Conservation (phyloP, 1,139 yeast genomes). For the Kodamaea sp. region DNA sequence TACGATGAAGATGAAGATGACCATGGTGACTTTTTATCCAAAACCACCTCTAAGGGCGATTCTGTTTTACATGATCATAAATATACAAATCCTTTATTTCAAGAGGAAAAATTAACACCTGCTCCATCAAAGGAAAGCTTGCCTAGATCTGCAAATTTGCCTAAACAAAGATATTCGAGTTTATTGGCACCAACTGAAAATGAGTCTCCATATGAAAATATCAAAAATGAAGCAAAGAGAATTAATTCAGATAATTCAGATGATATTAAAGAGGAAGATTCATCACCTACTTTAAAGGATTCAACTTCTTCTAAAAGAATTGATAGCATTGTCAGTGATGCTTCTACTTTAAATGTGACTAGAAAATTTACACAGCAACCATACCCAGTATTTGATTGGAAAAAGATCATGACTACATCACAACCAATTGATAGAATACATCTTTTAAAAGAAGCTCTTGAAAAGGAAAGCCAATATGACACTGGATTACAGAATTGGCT, state of each 20-base stretch:
- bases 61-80: constrained; percentile 30
- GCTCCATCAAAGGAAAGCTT: constrained; percentile 19
- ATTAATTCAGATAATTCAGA: constrained; percentile 5
- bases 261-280: neutral
- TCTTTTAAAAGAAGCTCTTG: constrained; percentile 39
- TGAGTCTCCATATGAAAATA: constrained; percentile 2
- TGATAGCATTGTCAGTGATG: constrained; percentile 3
- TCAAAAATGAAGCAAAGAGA: constrained; percentile 3
- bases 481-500: constrained; percentile 51
- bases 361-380: constrained; percentile 11
- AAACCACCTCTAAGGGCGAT: constrained; percentile 18
- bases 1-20: constrained; percentile 15
- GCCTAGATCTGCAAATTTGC: constrained; percentile 4
- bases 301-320: neutral
- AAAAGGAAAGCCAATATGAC: constrained; percentile 37
- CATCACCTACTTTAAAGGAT: neutral
- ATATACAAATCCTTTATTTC: constrained; percentile 24
- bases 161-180: constrained; percentile 22
- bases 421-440: constrained; percentile 43
- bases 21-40: constrained; percentile 1
- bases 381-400: constrained; percentile 44
- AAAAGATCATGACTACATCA: constrained; percentile 39
- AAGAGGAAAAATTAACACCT: constrained; percentile 33
- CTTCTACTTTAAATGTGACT: constrained; percentile 2
- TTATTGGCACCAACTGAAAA: constrained; percentile 15